phyloP scores from a whole-genome alignment of 495 filamentous ascomycete species.

The Hypoxylon lienhwacheense region DNA sequence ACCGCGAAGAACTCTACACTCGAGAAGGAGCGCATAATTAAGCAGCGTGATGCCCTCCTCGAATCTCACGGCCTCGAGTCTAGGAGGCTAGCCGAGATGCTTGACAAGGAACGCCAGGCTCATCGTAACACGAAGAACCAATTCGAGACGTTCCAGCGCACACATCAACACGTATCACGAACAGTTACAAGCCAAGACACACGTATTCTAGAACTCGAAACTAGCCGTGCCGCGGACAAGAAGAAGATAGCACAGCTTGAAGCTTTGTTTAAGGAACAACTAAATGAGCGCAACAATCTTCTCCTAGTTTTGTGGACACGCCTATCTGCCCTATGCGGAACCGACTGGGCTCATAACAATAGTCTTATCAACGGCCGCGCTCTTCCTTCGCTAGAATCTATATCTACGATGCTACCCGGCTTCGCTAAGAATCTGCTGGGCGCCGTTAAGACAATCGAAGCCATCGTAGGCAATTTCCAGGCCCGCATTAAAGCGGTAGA shows the following conservation, averaged over 20 bases:
- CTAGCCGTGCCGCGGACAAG: constrained; percentile 68
- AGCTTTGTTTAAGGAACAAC: constrained; percentile 76
- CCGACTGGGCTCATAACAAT: constrained; percentile 90
- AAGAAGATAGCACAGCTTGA: constrained; percentile 74
- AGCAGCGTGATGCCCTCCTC: constrained; percentile 87
- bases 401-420: constrained; percentile 74
- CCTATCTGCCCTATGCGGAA: constrained; percentile 80
- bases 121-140: constrained; percentile 82
- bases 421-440: constrained; percentile 87
- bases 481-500: constrained; percentile 79
- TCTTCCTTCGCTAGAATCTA: constrained; percentile 76
- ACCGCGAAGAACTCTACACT: constrained; percentile 69
- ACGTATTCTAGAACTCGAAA: constrained; percentile 82
- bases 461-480: constrained; percentile 78
- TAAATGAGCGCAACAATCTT: constrained; percentile 85
- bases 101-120: constrained; percentile 86
- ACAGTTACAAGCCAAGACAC: constrained; percentile 82
- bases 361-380: constrained; percentile 82
- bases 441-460: constrained; percentile 86
- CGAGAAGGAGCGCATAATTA: constrained; percentile 86
- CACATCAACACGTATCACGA: constrained; percentile 78
- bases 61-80: constrained; percentile 87
- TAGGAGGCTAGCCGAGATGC: constrained; percentile 78
- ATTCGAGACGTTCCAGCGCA: constrained; percentile 83
- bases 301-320: constrained; percentile 85